Conservation (phyloP, 345 rosid species). For the Reutealis trisperma region DNA sequence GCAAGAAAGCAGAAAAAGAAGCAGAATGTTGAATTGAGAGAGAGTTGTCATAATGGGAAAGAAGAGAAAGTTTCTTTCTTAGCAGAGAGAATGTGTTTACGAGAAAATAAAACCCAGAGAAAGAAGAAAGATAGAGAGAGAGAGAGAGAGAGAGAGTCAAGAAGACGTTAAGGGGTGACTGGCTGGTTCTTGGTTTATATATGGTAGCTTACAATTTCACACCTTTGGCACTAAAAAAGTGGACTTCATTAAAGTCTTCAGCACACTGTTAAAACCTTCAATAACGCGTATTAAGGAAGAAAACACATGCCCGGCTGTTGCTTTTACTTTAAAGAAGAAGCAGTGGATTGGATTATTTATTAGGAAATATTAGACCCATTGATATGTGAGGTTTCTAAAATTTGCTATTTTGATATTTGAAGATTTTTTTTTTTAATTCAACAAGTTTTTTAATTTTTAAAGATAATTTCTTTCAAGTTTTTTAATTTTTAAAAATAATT, state of each 20-base stretch:
- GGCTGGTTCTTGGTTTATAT: not conserved
- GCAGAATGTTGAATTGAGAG: constrained; percentile 31
- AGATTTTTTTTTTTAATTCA: too few species aligned
- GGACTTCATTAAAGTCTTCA: not conserved
- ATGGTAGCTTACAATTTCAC: not conserved
- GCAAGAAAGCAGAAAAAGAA: constrained; percentile 46
- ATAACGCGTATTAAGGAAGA: not conserved
- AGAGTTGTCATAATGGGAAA: constrained; percentile 27
- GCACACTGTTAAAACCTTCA: constrained; percentile 13
- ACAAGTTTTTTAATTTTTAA: too few species aligned
- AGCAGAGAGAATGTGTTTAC: not conserved
- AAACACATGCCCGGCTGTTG: not conserved
- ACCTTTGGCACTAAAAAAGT: constrained; percentile 4
- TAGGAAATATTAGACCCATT: too few species aligned
- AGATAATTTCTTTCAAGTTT: too few species aligned
- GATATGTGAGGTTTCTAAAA: too few species aligned
- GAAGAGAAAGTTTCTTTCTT: constrained; percentile 34
- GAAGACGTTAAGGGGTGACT: constrained; percentile 13
- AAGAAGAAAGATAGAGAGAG: too few species aligned
- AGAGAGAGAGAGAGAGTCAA: not conserved
- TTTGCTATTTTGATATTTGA: too few species aligned
- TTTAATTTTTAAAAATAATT: too few species aligned
- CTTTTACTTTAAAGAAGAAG: not conserved
- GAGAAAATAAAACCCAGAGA: constrained; percentile 2
- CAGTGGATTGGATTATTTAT: not conserved